Percentiles rank a stretch among this genome's conserved stretches.
phyloP scores from a whole-genome alignment of 2,329 filamentous ascomycete species.

The Nothomitra cinnamomea region DNA sequence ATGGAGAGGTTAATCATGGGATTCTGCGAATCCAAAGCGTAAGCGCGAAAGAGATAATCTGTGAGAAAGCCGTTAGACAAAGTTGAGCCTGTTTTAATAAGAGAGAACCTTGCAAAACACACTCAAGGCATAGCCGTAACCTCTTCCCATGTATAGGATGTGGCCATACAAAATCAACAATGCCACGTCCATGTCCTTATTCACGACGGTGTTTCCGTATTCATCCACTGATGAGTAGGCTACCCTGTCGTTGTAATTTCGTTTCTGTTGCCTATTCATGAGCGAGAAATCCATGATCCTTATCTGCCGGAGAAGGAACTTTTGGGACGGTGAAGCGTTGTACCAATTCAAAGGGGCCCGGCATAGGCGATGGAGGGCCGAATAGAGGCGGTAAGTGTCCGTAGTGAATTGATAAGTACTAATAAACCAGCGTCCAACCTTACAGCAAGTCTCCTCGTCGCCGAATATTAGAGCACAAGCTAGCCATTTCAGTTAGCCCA shows the following conservation, averaged over 20 bases:
- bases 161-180: constrained; percentile 82
- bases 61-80: not conserved
- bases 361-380: constrained; percentile 58
- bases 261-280: constrained; percentile 30
- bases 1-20: constrained; percentile 66
- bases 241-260: constrained; percentile 25
- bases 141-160: constrained; percentile 68
- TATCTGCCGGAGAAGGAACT: constrained; percentile 81
- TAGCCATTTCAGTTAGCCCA: constrained; percentile 18
- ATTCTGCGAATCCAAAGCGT: constrained; percentile 56
- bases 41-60: constrained; percentile 23
- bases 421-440: constrained; percentile 69
- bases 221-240: constrained; percentile 25
- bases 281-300: constrained; percentile 67
- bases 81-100: not conserved
- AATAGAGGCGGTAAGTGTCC: constrained; percentile 71
- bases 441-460: constrained; percentile 59
- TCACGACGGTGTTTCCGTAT: constrained; percentile 22
- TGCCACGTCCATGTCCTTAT: constrained; percentile 51
- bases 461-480: constrained; percentile 69
- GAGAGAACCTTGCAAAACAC: constrained; percentile 13
- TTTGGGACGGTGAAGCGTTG: constrained; percentile 66
- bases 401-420: constrained; percentile 63
- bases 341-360: constrained; percentile 61
- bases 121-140: constrained; percentile 69